A percentile compares a stretch with the other conserved stretches of the same genome.
Conservation (phyloP, 2,329 filamentous ascomycete genomes). For the Claviceps monticola region DNA sequence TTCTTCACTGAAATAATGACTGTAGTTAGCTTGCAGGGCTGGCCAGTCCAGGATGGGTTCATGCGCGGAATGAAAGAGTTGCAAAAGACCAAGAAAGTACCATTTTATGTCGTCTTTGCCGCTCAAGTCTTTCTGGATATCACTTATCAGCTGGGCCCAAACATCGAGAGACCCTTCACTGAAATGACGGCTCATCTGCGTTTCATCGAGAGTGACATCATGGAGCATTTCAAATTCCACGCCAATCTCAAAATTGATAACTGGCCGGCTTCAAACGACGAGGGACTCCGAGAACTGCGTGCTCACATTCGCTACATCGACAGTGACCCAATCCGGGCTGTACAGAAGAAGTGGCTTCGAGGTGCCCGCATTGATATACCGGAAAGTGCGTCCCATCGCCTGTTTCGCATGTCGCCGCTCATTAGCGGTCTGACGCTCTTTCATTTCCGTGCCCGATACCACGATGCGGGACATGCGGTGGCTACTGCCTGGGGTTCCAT, state of each 20-base stretch:
- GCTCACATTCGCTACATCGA: not conserved
- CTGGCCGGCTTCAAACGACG: slow-evolving; percentile 10
- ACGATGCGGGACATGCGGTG: slow-evolving; percentile 19
- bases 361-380: not conserved
- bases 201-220: not conserved
- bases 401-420: slow-evolving; percentile 22
- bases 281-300: slow-evolving; percentile 2
- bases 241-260: slow-evolving; percentile 13
- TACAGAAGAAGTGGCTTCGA: not conserved
- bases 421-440: slow-evolving; percentile 25
- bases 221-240: slow-evolving; percentile 15
- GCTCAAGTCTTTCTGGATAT: slow-evolving; percentile 28
- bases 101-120: slow-evolving; percentile 25
- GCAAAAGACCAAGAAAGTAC: slow-evolving; percentile 14
- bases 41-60: slow-evolving; percentile 22
- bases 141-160: slow-evolving; percentile 17
- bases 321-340: not conserved
- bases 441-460: slow-evolving; percentile 17
- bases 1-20: slow-evolving; percentile 20
- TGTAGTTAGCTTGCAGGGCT: slow-evolving; percentile 5
- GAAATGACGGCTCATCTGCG: not conserved
- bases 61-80: slow-evolving; percentile 21
- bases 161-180: slow-evolving; percentile 4
- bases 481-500: slow-evolving; percentile 26
- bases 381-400: slow-evolving; percentile 9